Conservation (phyloP, 495 filamentous ascomycete species). For the Aspergillus heteromorphus region DNA sequence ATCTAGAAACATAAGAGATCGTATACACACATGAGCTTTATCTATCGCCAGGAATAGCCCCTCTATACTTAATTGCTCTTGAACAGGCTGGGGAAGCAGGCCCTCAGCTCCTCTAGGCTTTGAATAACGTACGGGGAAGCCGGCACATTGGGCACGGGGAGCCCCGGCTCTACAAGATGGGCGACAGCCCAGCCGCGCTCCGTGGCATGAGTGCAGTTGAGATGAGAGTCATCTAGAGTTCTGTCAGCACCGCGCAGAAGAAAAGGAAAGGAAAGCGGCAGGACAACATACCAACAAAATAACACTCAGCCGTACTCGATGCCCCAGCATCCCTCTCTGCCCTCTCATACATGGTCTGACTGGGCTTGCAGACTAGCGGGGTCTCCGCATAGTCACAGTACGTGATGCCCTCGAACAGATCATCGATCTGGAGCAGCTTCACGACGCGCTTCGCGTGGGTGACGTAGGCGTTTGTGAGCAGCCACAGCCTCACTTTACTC, state of each 20-base stretch:
- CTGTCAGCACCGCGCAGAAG: conserved; percentile 1
- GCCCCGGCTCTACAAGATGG: conserved; percentile 73
- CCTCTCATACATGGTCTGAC: conserved; percentile 76
- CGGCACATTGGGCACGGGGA: conserved; percentile 50
- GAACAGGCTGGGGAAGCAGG: conserved; percentile 74
- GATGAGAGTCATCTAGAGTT: conserved; percentile 67
- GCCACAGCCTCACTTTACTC: conserved; percentile 78
- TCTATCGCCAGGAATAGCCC: not conserved
- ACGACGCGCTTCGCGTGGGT: conserved; percentile 83
- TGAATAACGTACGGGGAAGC: conserved; percentile 66
- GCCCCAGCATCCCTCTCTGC: conserved; percentile 61
- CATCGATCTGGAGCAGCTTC: conserved; percentile 71
- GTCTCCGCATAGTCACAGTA: conserved; percentile 76
- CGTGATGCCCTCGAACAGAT: conserved; percentile 88
- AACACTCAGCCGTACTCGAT: conserved; percentile 57
- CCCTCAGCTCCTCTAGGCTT: conserved; percentile 65
- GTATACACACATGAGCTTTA: not conserved
- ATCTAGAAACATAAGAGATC: not conserved
- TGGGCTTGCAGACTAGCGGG: conserved; percentile 79
- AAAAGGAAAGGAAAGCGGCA: not conserved
- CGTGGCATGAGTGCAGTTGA: conserved; percentile 67
- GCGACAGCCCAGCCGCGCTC: conserved; percentile 72
- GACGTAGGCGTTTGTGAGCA: conserved; percentile 94
- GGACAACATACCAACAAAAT: conserved; percentile 70
- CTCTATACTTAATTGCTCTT: conserved; percentile 23